phyloP scores from a whole-genome alignment of 164 flowering plant genomes.

The Magnolia kwangsiensis region DNA sequence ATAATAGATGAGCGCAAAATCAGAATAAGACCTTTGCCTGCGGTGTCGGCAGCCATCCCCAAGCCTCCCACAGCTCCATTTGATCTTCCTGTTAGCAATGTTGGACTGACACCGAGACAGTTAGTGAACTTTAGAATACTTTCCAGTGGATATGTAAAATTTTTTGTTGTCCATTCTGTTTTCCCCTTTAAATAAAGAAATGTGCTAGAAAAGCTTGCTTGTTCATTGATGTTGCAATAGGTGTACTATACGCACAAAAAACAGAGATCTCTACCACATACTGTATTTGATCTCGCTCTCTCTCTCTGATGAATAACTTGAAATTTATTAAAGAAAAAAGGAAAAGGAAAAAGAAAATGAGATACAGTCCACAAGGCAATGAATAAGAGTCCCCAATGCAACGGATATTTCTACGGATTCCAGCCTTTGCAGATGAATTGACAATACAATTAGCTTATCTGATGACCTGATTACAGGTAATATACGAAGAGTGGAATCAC shows the following conservation, averaged over 20 bases:
- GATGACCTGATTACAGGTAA: no score
- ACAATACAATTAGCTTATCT: no score
- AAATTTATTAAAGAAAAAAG: no score
- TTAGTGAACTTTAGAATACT: slow-evolving; percentile 26
- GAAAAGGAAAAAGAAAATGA: no score
- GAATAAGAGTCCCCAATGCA: no score
- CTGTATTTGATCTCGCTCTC: no score
- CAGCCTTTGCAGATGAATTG: no score
- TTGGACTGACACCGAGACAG: slow-evolving; percentile 63
- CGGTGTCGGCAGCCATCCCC: slow-evolving; percentile 37
- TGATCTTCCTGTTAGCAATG: slow-evolving; percentile 68
- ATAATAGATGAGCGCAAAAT: slow-evolving; percentile 91
- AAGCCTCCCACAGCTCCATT: slow-evolving; percentile 40
- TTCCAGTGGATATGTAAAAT: background rate
- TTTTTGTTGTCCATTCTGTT: background rate
- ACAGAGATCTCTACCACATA: background rate
- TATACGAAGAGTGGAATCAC: no score
- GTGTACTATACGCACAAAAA: background rate
- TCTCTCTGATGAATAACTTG: no score
- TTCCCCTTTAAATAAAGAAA: background rate
- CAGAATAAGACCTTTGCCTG: slow-evolving; percentile 88
- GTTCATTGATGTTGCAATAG: background rate
- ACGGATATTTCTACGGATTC: no score
- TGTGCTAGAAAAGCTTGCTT: background rate
- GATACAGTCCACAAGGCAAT: no score